phyloP scores from a whole-genome alignment of 495 filamentous ascomycete genomes.

The Neurospora tetraspora region DNA sequence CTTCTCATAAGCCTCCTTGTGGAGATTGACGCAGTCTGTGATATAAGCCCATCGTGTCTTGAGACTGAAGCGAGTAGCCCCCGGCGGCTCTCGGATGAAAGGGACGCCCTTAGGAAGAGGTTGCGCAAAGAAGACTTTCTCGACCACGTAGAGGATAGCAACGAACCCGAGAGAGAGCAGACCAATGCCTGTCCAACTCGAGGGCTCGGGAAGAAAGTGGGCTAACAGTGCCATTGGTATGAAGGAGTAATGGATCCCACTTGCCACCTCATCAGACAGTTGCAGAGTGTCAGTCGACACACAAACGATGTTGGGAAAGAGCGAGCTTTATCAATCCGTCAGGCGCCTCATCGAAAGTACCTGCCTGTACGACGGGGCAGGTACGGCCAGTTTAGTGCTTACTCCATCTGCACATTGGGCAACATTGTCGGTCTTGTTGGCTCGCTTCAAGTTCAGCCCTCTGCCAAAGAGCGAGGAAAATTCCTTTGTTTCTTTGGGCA shows the following conservation, averaged over 20 bases:
- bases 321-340: neutral
- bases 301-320: neutral
- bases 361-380: neutral
- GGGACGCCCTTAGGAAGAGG: slow-evolving; percentile 15
- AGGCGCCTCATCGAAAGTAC: neutral
- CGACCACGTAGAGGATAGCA: neutral
- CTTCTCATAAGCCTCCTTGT: slow-evolving; percentile 20
- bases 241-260: neutral
- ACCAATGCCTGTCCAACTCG: neutral
- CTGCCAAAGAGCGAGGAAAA: neutral
- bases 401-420: neutral
- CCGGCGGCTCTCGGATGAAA: slow-evolving; percentile 11
- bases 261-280: neutral
- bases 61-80: slow-evolving; percentile 12
- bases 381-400: neutral
- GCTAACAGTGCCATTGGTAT: neutral
- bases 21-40: slow-evolving; percentile 11
- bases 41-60: slow-evolving; percentile 5
- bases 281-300: neutral
- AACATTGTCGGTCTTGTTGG: neutral
- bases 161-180: neutral
- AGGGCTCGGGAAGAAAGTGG: neutral
- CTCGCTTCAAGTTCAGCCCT: neutral
- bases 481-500: neutral
- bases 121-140: slow-evolving; percentile 7